These are phyloP conservation scores for Limonomyces culmigenus DNA, from an alignment of 1,284 basidiomycete genomes.

Conservation along the genomic window DNA sequence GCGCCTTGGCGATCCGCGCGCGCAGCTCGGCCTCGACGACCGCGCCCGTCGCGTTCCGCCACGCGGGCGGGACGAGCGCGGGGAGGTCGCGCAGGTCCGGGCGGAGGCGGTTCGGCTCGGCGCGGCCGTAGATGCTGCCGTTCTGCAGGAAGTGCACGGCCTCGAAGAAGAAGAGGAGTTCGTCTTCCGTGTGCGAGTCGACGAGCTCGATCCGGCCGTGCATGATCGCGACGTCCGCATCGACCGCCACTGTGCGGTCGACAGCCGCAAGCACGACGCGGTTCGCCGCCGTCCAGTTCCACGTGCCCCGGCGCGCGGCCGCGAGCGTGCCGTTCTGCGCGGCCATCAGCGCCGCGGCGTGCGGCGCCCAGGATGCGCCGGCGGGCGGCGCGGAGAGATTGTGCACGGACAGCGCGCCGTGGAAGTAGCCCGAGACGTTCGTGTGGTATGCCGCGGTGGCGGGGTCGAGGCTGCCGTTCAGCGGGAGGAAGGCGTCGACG, in stretches of 20 bases:
- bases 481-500: slow-evolving; percentile 29
- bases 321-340: too few species aligned
- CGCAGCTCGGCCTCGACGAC: slow-evolving; percentile 51
- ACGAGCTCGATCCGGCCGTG: slow-evolving; percentile 56
- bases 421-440: slow-evolving; percentile 64
- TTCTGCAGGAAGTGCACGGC: slow-evolving; percentile 67
- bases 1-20: slow-evolving; percentile 38
- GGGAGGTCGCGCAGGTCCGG: slow-evolving; percentile 56
- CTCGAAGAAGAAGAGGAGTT: slow-evolving; percentile 52
- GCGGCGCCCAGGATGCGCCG: too few species aligned
- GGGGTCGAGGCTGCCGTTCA: slow-evolving; percentile 28
- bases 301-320: too few species aligned
- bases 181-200: slow-evolving; percentile 29
- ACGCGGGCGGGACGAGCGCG: slow-evolving; percentile 35
- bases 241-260: slow-evolving; percentile 29
- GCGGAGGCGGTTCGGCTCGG: slow-evolving; percentile 37
- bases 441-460: slow-evolving; percentile 40
- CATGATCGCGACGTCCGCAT: too few species aligned
- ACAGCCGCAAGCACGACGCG: slow-evolving; percentile 48
- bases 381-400: slow-evolving; percentile 39
- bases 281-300: slow-evolving; percentile 52
- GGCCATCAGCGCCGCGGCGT: too few species aligned
- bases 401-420: slow-evolving; percentile 37
- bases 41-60: slow-evolving; percentile 42
- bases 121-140: slow-evolving; percentile 65